These are phyloP conservation scores for Penicillium crystallinum DNA, from an alignment of 495 filamentous ascomycete species.

Conservation along the genomic window DNA sequence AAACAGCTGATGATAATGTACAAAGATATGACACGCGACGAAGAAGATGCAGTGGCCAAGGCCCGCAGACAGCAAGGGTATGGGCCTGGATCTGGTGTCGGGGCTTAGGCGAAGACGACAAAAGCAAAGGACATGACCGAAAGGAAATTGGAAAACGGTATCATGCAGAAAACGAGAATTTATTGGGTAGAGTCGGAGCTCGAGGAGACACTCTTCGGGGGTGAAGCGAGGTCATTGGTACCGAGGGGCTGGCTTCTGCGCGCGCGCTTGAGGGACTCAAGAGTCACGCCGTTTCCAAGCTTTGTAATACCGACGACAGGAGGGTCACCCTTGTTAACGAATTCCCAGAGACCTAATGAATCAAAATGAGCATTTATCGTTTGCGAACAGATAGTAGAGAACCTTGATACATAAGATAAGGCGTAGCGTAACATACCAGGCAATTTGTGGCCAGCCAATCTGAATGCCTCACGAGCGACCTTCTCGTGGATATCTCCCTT, in stretches of 20 bases:
- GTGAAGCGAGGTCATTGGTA: constrained; percentile 26
- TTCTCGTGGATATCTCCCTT: constrained; percentile 91
- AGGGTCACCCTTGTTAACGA: constrained; percentile 87
- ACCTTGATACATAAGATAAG: too few species aligned
- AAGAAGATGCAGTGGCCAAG: constrained; percentile 34
- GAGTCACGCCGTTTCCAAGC: constrained; percentile 69
- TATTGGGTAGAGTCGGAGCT: constrained; percentile 39
- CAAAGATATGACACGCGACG: constrained; percentile 34
- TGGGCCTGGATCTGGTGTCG: constrained; percentile 53
- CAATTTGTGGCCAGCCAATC: constrained; percentile 90
- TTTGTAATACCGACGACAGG: constrained; percentile 93
- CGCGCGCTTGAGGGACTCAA: constrained; percentile 72
- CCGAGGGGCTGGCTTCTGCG: constrained; percentile 58
- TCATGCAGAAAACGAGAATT: constrained; percentile 11
- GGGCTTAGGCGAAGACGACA: constrained; percentile 37
- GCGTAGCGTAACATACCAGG: constrained; percentile 60
- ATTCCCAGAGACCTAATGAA: constrained; percentile 75
- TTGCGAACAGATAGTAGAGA: not conserved
- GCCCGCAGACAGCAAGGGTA: constrained; percentile 55
- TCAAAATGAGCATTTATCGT: constrained; percentile 20
- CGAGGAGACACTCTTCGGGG: constrained; percentile 36
- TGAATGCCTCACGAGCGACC: constrained; percentile 87
- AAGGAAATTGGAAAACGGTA: constrained; percentile 6
- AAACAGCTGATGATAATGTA: constrained; percentile 43
- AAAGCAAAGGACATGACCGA: constrained; percentile 7